Base-by-base conservation (phyloP, 2,329 filamentous ascomycete genomes). In the Sporothrix curviconia region DNA sequence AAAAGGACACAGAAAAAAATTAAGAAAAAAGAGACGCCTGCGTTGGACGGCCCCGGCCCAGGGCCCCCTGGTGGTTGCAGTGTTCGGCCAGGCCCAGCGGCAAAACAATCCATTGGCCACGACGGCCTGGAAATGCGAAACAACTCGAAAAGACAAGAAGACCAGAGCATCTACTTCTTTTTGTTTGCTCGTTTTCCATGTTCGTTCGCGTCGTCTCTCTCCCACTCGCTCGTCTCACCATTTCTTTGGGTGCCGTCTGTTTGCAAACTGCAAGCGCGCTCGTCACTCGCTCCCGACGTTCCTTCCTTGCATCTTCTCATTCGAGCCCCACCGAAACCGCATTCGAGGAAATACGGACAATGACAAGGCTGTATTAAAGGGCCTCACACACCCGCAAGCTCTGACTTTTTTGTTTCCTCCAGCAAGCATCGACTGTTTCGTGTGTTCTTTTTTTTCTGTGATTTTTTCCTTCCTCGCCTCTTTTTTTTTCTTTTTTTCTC, bases 31-130 rank as follows among this genome's bases (percentile, higher is more conserved):
- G 1, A 19, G 17, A 37, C 22, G 25, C 37, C 51, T 36, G 24
- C 14, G 17, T 11, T 19, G 9, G 9, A 19, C 37, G 46, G 55
- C 55, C 47, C 28, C 24, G 32, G 47, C 36, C 42, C 46, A 25
- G 55, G 39, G n/a, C n/a, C n/a, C n/a, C 46, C 55, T 34, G 37
- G 15, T 36, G 30, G 30, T n/a, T 11, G 42, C 19, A 19, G 6
- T 44, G 57, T 59, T 52, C 37, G 57, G 37, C n/a, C 39, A 14
- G 14, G 44, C 24, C 43, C 52, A 58, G 61, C 60, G 61, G 47
- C 58, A 59, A n/a, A 61, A 51, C n/a, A 47, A 61, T 47, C 46
- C 37, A 63, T 63, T 61, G 61, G 61, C 56, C 39, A 60, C 36
- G 56, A 24, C 25, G 1, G 46, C 46, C 44, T 56, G 47, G 19